Percentiles rank a stretch among this genome's conserved stretches.
Conservation (phyloP, 345 rosid genomes). For the Arabidopsis suecica region DNA sequence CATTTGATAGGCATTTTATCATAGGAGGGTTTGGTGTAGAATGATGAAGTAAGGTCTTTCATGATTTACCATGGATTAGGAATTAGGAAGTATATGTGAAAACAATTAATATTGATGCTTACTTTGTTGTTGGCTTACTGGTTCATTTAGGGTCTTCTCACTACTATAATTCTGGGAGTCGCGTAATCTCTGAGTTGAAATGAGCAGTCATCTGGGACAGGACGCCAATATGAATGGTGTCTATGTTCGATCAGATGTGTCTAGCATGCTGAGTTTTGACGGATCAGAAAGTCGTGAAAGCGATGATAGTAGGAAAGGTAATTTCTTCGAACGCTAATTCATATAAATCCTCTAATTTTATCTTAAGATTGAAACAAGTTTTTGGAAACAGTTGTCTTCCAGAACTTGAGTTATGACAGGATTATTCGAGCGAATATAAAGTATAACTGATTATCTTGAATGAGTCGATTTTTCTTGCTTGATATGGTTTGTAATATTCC, state of each 20-base stretch:
- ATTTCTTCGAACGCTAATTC: neutral
- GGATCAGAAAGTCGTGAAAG: conserved; percentile 48
- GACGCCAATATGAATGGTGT: conserved; percentile 41
- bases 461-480: neutral
- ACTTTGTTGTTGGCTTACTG: conserved; percentile 3
- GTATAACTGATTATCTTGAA: neutral
- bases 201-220: conserved; percentile 19
- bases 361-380: neutral
- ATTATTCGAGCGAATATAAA: neutral
- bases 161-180: conserved; percentile 23
- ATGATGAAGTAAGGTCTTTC: conserved; percentile 1
- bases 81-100: neutral
- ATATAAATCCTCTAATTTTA: neutral
- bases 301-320: conserved; percentile 51
- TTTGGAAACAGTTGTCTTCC: neutral
- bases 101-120: neutral
- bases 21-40: conserved; percentile 13
- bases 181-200: conserved; percentile 29
- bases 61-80: neutral
- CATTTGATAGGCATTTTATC: neutral
- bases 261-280: conserved; percentile 42
- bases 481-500: conserved; percentile 1
- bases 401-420: conserved; percentile 6
- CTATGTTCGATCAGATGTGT: conserved; percentile 50
- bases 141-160: conserved; percentile 33